Evolutionary conservation across 352 stramenopile genomes (phyloP), one percentile per base, ranked within the genome.

Genomic region (Phytopythium helicoides): DNA sequence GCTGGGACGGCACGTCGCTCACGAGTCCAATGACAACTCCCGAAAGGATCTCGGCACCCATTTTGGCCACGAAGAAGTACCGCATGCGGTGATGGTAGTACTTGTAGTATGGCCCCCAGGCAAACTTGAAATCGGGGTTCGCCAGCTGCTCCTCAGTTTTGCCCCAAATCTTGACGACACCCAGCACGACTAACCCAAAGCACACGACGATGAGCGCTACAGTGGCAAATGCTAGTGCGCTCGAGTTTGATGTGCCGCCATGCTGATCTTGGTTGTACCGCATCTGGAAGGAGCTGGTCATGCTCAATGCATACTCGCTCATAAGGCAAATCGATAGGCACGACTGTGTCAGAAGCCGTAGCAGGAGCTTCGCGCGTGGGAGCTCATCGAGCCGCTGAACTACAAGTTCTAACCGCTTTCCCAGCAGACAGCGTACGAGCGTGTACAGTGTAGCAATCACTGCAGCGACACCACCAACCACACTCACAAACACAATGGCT

Each of bases 101-200:
- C 68, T 90, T 88, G 71, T 90, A 90, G 66, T 90, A 90, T 11
- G 76, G 76, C 10, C 79, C 80, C 75, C 75, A 90, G 1, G 80
- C 73, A 35, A 90, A 90, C 66, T 90, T 90, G 64, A 90, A 88
- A 33, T 86, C 75, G 10, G 76, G 70, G 19, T 87, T 71, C 15
- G 57, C 60, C 16, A 88, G 64, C 41, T 88, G 59, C 5, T 71
- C 26, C 52, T 86, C 68, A 6, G 54, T 77, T 60, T 90, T 90
- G 46, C 62, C 64, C 71, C 76, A 84, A 21, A 90, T 73, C 54
- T 86, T 86, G 36, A 71, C 54, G 22, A 90, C 66, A 1, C 80
- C 80, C 10, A 90, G 56, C 19, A 88, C 70, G 33, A 90, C 81
- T 47, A 90, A 39, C 0, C 80, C 80, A 28, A 76, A 86, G 58